Conservation (phyloP, 306 rosid species). For the Rosa persica region DNA sequence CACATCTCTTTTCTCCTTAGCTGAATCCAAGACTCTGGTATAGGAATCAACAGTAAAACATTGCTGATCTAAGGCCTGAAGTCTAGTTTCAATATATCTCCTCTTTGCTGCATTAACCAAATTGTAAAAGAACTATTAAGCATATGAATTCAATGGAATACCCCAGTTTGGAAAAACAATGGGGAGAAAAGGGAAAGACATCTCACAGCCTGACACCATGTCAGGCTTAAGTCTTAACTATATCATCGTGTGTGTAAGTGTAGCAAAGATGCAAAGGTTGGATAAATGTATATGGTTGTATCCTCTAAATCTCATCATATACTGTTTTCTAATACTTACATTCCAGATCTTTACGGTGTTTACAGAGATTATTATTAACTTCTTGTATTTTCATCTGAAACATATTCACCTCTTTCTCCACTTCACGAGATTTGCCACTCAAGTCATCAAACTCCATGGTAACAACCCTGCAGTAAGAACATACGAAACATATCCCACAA, state of each 20-base stretch:
- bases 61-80: constrained; percentile 69
- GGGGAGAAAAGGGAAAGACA: neutral
- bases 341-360: constrained; percentile 71
- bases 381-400: constrained; percentile 75
- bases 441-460: constrained; percentile 68
- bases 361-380: constrained; percentile 58
- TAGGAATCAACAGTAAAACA: constrained; percentile 60
- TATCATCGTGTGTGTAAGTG: neutral
- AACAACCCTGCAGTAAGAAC: constrained; percentile 46
- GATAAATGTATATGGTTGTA: neutral
- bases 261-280: neutral
- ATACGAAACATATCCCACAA: neutral
- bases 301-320: constrained; percentile 11
- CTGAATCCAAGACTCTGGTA: constrained; percentile 62
- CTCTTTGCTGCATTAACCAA: constrained; percentile 67
- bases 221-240: constrained; percentile 1
- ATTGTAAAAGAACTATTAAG: constrained; percentile 5
- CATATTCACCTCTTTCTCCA: constrained; percentile 81
- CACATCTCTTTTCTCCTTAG: constrained; percentile 76
- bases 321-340: constrained; percentile 49
- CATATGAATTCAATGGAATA: neutral
- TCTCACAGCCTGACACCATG: neutral
- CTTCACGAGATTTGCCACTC: constrained; percentile 67
- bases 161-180: neutral
- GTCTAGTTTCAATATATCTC: constrained; percentile 75